Evolutionary conservation across 2,329 filamentous ascomycete species (phyloP).

Genomic region (Microsporum ferrugineum): DNA sequence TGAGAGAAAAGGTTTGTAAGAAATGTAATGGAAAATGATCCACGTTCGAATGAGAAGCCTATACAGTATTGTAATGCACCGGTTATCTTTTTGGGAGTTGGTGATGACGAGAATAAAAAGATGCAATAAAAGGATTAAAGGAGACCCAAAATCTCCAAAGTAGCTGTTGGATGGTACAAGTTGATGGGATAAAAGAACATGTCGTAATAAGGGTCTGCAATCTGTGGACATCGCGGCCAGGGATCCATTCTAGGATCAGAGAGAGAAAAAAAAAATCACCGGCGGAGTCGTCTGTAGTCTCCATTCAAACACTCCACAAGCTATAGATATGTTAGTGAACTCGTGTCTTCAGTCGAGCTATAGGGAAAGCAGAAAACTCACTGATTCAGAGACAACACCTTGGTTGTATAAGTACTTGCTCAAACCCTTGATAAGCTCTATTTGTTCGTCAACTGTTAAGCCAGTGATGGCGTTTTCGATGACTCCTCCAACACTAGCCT

Average conservation of each 20-base stretch:
- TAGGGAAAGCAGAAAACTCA: slow-evolving; percentile 22
- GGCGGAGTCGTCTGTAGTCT: slow-evolving; percentile 24
- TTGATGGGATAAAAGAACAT: neutral
- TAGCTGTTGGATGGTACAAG: neutral
- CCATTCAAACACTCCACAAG: slow-evolving; percentile 28
- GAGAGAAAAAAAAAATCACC: slow-evolving; percentile 5
- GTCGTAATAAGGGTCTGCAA: neutral
- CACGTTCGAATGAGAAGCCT: slow-evolving; percentile 3
- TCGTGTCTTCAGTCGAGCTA: neutral
- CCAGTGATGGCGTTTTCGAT: slow-evolving; percentile 87
- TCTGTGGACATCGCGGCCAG: neutral
- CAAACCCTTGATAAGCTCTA: slow-evolving; percentile 58
- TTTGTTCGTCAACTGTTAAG: slow-evolving; percentile 75
- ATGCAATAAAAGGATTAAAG: neutral
- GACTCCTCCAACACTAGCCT: slow-evolving; percentile 71
- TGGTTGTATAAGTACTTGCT: slow-evolving; percentile 55
- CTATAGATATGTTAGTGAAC: slow-evolving; percentile 19
- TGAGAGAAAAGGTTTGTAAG: neutral
- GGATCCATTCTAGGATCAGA: neutral
- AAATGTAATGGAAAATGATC: neutral
- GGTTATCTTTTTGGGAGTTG: neutral
- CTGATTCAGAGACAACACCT: slow-evolving; percentile 45
- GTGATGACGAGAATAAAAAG: neutral
- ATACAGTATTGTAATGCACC: slow-evolving; percentile 5
- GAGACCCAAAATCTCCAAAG: neutral